These are phyloP conservation scores for Paecilomyces sp. DNA, from an alignment of 2,329 filamentous ascomycete species.

Conservation along the genomic window DNA sequence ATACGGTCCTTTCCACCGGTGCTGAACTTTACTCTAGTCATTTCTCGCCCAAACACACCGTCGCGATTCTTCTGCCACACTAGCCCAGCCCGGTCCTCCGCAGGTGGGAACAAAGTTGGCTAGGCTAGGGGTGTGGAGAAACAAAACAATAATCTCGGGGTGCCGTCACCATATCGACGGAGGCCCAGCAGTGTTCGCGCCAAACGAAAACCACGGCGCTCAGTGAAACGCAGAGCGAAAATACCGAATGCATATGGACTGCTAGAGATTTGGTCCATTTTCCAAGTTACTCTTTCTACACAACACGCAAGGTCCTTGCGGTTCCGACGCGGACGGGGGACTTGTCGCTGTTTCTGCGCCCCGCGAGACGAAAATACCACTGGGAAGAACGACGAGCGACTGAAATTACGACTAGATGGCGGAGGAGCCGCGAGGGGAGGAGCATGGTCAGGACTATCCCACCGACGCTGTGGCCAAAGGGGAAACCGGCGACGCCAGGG, in stretches of 20 bases:
- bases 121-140: not conserved
- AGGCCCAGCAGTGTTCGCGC: not conserved
- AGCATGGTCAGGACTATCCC: conserved; percentile 2
- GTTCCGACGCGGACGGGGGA: not conserved
- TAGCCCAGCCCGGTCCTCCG: not conserved
- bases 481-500: conserved; percentile 5
- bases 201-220: not conserved
- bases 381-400: not conserved
- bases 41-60: not conserved
- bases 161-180: not conserved
- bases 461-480: conserved; percentile 9
- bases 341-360: not conserved
- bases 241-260: not conserved
- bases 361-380: not conserved
- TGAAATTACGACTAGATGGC: not conserved
- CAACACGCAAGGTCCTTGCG: not conserved
- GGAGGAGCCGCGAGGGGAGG: conserved; percentile 1
- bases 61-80: not conserved
- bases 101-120: not conserved
- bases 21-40: not conserved
- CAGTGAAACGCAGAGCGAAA: not conserved
- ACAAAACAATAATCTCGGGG: not conserved
- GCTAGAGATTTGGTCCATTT: not conserved
- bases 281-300: not conserved
- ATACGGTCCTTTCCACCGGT: not conserved